These are phyloP conservation scores for Rubus idaeus DNA, from an alignment of 306 rosid genomes.

Conservation along the genomic window DNA sequence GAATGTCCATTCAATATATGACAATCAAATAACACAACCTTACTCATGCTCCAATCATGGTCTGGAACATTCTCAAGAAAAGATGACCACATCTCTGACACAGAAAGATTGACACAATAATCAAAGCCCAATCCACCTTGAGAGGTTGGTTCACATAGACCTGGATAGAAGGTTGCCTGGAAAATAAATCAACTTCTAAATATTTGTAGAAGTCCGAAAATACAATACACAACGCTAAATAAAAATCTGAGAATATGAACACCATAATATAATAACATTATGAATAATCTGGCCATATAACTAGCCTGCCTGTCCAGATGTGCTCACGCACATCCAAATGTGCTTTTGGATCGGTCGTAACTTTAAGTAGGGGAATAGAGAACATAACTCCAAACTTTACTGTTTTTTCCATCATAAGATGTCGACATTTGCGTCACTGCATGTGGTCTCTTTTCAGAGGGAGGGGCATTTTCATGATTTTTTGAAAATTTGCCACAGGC, in stretches of 20 bases:
- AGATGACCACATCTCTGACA: constrained; percentile 83
- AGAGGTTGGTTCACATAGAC: constrained; percentile 84
- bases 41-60: constrained; percentile 88
- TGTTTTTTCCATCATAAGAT: too few relatives aligned
- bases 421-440: too few relatives aligned
- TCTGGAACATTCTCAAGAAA: constrained; percentile 76
- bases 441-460: too few relatives aligned
- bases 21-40: constrained; percentile 48
- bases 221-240: neutral
- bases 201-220: neutral
- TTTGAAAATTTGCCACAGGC: too few relatives aligned
- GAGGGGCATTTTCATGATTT: too few relatives aligned
- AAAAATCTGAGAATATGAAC: neutral
- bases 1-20: constrained; percentile 15
- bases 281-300: neutral
- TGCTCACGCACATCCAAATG: too few relatives aligned
- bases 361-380: too few relatives aligned
- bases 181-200: constrained; percentile 20
- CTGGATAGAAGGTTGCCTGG: constrained; percentile 92
- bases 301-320: too few relatives aligned
- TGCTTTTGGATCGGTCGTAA: too few relatives aligned
- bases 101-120: constrained; percentile 83
- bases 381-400: too few relatives aligned
- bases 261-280: neutral
- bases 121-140: constrained; percentile 99